Base-by-base conservation (phyloP, 2,329 filamentous ascomycete genomes). In the Penicillium sp. region DNA sequence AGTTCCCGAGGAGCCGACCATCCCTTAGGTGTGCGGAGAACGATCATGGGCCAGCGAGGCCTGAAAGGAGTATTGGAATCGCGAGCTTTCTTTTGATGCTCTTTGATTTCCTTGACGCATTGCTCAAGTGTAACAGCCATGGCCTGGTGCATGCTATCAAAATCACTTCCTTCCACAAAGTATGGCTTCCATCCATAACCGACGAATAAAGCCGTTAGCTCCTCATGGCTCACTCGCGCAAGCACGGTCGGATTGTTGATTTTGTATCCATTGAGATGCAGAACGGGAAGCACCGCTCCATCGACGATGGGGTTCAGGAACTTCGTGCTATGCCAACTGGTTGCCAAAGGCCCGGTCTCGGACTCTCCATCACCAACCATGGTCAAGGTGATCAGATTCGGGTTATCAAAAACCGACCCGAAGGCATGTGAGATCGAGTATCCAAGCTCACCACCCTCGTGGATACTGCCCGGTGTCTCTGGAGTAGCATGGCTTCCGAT, bases 221-320 rank as follows among this genome's bases (percentile, higher is more conserved):
- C 89, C 58, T 88, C 83, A 69, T 91, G 88, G 42, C 84, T 83
- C 67, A 92, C 87, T 61, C 89, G 85, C 13, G 89, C 85, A 14
- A 92, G 81, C 0, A 92, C 68, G 5, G 86, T 92, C 8, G 88
- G 88, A 72, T 91, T 90, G 78, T 90, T 90, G 78, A 92, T 92
- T 79, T 92, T 92, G 81, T 92, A 92, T 44, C 89, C 89, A 64
- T 92, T 92, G 32, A 92, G 79, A 71, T 92, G 88, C 10, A 92
- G 80, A 5, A 92, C 85, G 0, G 89, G 89, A 1, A 92, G 79
- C 7, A 92, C 89, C 36, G 88, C 89, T 29, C 89, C 89, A 65
- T 92, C 89, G 0, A 83, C 87, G 62, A 90, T 87, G 4, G 89
- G 89, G 68, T 92, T 91, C 60, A 92, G 80, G 74, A 91, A 92